Base-by-base conservation (phyloP, 108 stramenopile genomes). In the Pseudonitzschia multistriata region DNA sequence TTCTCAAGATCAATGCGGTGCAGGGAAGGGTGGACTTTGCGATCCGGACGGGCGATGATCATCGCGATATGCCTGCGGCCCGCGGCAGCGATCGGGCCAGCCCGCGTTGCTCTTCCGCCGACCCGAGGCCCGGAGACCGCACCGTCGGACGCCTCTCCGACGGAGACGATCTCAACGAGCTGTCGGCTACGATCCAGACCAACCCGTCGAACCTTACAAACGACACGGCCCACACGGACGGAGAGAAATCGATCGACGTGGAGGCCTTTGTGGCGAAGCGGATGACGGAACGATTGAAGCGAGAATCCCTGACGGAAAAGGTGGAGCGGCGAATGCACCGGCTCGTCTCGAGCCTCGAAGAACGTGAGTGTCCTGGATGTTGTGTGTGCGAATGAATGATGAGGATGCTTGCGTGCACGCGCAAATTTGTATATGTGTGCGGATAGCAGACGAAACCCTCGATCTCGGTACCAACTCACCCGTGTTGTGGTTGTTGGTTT, bases 261-360 rank as follows among this genome's bases (percentile, higher is more conserved):
- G 78, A 79, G 63, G 54, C 60, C 21, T 69, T 79, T 36, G 68
- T 67, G 3, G 60, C 77, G 0, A 61, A 67, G 2, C 39, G 66
- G 27, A 73, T 79, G 72, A 24, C 59, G 35, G 78, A 79, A 64
- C 67, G 78, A 64, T 14, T 73, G 17, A 28, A 79, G 30, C 59
- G 55, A 33, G 78, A 79, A 59, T 69, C 78, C 11, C 52, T 73
- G 30, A 21, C 65, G 19, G 78, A 79, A 31, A 79, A 79, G 53
- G 28, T 79, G 17, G 60, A 71, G 28, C 52, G 67, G 13, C 62
- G 67, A 35, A 60, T 79, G 42, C 56, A 64, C 19, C 67, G 72
- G 24, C 42, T 72, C 22, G 66, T 73, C 29, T 68, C 78, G 34
- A 79, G 78, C 64, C 49, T 78, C 31, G 70, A 72, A 53, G 77